Base-by-base conservation (phyloP, 228 moss, liverwort and hornwort species). In the Sphagnum magellanicum region DNA sequence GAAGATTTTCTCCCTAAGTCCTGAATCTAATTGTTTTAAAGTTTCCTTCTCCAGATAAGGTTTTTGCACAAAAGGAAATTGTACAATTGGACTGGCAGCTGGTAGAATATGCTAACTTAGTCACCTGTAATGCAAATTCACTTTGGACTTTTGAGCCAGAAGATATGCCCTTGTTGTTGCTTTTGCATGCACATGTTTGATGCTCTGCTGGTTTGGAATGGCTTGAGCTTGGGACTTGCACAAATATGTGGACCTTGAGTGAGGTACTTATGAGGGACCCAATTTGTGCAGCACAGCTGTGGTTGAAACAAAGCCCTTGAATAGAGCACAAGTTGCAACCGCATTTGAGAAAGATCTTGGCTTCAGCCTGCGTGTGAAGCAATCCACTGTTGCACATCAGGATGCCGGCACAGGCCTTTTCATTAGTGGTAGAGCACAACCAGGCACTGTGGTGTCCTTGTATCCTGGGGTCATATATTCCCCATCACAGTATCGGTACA, bases 401-500 rank as follows among this genome's bases (percentile, higher is more conserved):
- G 93, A 98, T 74, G 94, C 98, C 6, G 97, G 94, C 49, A 81
- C 86, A 8, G 98, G 98, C 51, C 77, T 98, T 53, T 94, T 84
- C 48, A 65, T 98, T 48, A 71, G 73, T 49, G 98, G 98, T 67
- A 83, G 74, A 74, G 92, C 86, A 70, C 73, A 72, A 61, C 92
- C 91, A 10, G 98, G 94, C 46, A 86, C 92, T 1, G 92, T 98
- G 51, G 81, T 98, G 58, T 83, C 92, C 16, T 70, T 94, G 72
- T 98, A 98, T 71, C 92, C 98, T 50, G 98, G 98, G 49, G 85
- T 98, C 53, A 84, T 93, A 48, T 94, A 98, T 11, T 72, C 93
- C 64, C 94, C 98, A 8, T 94, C 94, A 10, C 94, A 98, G 60
- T 98, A 98, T 71, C 82, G 84, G 6, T 90, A 83, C 80, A 92